Evolutionary conservation across 139 green algal species (phyloP), one percentile per base, ranked within the genome.

Genomic region (Tetradesmus obliquus): DNA sequence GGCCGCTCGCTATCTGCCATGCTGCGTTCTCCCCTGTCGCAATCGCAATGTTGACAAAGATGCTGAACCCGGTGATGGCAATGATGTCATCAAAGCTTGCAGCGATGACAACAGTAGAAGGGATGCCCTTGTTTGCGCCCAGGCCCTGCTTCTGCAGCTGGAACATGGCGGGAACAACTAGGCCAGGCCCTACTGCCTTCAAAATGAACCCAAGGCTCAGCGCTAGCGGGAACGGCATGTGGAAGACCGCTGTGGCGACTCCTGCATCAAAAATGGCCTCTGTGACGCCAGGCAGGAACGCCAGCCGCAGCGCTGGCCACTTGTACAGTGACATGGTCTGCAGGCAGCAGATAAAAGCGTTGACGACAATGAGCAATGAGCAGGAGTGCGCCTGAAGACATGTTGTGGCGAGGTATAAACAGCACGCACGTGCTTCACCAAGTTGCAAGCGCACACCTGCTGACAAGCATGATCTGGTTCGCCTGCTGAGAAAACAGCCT

Each of bases 121-220:
- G 97, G 79, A 99, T 98, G 82, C 94, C 93, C 92, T 98, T 97
- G 71, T 93, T 93, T 0, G 94, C 93, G 1, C 97, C 97, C 79
- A 96, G 92, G 12, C 96, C 93, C 22, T 83, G 74, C 62, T 96
- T 95, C 87, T 98, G 97, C 66, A 99, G 91, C 76, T 96, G 92
- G 90, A 99, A 98, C 97, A 99, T 98, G n/a, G 92, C 93, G 24
- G 95, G 95, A 22, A 99, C 96, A 58, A 99, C 96, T 5, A 99
- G 91, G 1, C 96, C 97, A 1, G 97, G 97, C 12, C 96, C 96
- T 10, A 99, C 96, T 0, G 96, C 97, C 84, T 98, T 98, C 22
- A 99, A 89, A 83, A 99, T 99, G 93, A 99, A 99, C 0, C 96
- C 97, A 71, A 97, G 84, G 8, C 94, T 95, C 76, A 98, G 94